These are phyloP conservation scores for Lentinula guzmanii DNA, from an alignment of 768 basidiomycete genomes.

Conservation along the genomic window DNA sequence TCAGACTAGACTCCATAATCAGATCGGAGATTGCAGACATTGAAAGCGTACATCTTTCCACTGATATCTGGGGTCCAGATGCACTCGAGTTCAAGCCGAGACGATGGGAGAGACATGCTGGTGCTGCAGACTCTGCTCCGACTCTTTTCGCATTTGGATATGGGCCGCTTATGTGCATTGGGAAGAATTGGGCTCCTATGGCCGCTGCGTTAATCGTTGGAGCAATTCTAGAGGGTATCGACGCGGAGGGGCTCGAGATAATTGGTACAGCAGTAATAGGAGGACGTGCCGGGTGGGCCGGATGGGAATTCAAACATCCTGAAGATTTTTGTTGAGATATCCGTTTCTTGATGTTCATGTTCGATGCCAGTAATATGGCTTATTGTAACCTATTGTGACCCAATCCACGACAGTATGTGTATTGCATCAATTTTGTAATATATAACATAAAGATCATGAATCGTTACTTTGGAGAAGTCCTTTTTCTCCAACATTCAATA, in stretches of 20 bases:
- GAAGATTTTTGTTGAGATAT: neutral
- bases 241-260: constrained; percentile 20
- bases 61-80: constrained; percentile 29
- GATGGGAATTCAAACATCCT: constrained; percentile 10
- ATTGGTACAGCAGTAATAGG: constrained; percentile 25
- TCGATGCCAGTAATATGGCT: neutral
- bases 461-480: too few species aligned
- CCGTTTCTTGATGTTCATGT: neutral
- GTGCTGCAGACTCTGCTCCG: constrained; percentile 1
- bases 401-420: too few species aligned
- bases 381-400: too few species aligned
- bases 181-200: constrained; percentile 42
- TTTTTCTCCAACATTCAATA: neutral
- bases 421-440: neutral
- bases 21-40: constrained; percentile 29
- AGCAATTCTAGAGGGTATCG: constrained; percentile 29
- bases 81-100: constrained; percentile 37
- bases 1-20: constrained; percentile 2
- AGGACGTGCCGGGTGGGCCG: constrained; percentile 43
- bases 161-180: constrained; percentile 42
- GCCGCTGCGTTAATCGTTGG: constrained; percentile 44
- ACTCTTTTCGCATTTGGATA: constrained; percentile 41
- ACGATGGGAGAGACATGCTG: constrained; percentile 19
- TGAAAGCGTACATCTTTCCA: constrained; percentile 24
- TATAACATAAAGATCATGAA: neutral